Percentiles rank a stretch among this genome's conserved stretches.
Conservation (phyloP, 345 rosid genomes). For the Lumnitzera racemosa region DNA sequence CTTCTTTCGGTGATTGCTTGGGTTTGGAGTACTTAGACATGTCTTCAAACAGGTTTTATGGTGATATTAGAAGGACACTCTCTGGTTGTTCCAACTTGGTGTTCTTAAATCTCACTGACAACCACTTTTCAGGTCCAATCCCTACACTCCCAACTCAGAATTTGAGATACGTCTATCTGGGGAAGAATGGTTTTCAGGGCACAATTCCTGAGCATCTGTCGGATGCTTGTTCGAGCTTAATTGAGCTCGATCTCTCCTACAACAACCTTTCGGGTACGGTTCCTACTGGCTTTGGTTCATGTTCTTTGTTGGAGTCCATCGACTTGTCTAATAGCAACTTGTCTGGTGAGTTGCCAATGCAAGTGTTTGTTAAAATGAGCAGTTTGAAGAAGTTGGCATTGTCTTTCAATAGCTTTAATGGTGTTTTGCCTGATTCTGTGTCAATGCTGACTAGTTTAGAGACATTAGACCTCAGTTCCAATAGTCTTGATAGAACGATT, state of each 20-base stretch:
- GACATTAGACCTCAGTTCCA: conserved; percentile 77
- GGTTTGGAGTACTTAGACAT: conserved; percentile 62
- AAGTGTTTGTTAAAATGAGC: conserved; percentile 50
- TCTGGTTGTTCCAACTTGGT: conserved; percentile 45
- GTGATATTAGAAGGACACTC: conserved; percentile 53
- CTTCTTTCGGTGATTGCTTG: conserved; percentile 62
- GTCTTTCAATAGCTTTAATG: conserved; percentile 51
- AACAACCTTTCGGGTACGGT: conserved; percentile 65
- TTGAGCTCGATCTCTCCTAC: conserved; percentile 64
- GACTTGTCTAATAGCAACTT: conserved; percentile 56
- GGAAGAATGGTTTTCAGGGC: conserved; percentile 50
- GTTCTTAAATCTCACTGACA: conserved; percentile 60
- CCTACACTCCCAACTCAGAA: conserved; percentile 48
- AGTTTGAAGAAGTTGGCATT: conserved; percentile 46
- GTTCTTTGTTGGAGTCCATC: conserved; percentile 46
- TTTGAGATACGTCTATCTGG: conserved; percentile 47
- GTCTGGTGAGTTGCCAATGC: conserved; percentile 66
- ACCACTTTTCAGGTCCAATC: conserved; percentile 53
- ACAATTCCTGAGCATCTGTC: conserved; percentile 56
- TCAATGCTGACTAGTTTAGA: conserved; percentile 45
- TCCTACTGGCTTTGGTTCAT: conserved; percentile 55
- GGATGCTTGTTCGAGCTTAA: conserved; percentile 60
- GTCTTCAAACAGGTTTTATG: conserved; percentile 58
- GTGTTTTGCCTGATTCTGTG: conserved; percentile 56
- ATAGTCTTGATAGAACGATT: conserved; percentile 50